These are phyloP conservation scores for Podospora conica DNA, from an alignment of 495 filamentous ascomycete genomes.

Conservation along the genomic window DNA sequence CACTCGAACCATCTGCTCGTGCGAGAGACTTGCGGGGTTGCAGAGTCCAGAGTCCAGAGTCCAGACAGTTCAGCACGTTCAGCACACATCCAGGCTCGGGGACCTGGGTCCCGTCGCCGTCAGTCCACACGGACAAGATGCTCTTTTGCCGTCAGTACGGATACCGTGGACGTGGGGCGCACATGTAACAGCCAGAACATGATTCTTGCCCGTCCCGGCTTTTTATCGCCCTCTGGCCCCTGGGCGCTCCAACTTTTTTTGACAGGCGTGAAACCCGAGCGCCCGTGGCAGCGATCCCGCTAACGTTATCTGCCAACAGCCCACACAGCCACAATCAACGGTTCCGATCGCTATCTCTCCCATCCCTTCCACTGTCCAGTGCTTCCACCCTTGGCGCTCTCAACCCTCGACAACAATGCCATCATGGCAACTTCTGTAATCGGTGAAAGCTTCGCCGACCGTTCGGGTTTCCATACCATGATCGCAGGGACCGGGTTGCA, in stretches of 20 bases:
- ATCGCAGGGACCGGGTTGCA: slow-evolving; percentile 31
- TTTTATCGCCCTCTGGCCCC: slow-evolving; percentile 24
- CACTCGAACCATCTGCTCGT: neutral
- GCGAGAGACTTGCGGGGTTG: neutral
- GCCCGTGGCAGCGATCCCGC: neutral
- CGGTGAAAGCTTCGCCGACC: slow-evolving; percentile 42
- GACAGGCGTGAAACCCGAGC: slow-evolving; percentile 5
- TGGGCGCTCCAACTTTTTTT: slow-evolving; percentile 14
- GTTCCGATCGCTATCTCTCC: slow-evolving; percentile 17
- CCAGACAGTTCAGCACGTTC: neutral
- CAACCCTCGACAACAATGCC: slow-evolving; percentile 21
- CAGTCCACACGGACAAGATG: neutral
- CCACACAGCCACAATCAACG: neutral
- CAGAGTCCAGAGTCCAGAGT: neutral
- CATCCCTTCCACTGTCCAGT: slow-evolving; percentile 29
- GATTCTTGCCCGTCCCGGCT: slow-evolving; percentile 20
- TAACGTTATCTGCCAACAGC: neutral
- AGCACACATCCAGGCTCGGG: neutral
- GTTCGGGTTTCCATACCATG: slow-evolving; percentile 42
- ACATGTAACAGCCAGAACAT: neutral
- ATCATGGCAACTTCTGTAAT: slow-evolving; percentile 42
- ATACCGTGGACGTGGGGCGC: neutral
- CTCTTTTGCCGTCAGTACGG: neutral
- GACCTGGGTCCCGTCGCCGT: neutral
- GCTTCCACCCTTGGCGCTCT: slow-evolving; percentile 9